These are phyloP conservation scores for Saturnispora diversa DNA, from an alignment of 805 yeast species.

Conservation along the genomic window DNA sequence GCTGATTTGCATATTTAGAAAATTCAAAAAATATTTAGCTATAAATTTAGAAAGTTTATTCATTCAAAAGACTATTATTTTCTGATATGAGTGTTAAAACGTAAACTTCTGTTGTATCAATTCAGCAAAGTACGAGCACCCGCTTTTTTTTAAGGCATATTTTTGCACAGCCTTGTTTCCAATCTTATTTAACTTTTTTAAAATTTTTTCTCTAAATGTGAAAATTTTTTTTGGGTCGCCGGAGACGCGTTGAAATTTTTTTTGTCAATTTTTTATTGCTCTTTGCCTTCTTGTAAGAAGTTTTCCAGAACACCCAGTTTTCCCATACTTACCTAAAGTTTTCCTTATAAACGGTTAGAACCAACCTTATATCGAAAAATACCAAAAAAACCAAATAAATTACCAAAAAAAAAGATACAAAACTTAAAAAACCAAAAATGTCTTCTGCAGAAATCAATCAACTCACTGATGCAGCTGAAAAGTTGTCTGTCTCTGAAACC, in stretches of 20 bases:
- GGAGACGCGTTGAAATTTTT: slow-evolving; percentile 2
- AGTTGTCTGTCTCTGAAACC: slow-evolving; percentile 28
- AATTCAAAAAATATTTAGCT: too few relatives aligned
- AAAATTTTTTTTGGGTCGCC: slow-evolving; percentile 4
- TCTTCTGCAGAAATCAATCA: slow-evolving; percentile 31
- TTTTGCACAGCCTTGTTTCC: background rate
- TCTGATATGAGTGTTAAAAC: too few relatives aligned
- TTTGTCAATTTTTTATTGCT: slow-evolving; percentile 2
- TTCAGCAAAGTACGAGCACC: too few relatives aligned
- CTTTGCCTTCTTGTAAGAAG: slow-evolving; percentile 1
- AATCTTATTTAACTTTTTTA: background rate
- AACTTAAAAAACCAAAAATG: slow-evolving; percentile 21
- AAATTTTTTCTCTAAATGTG: background rate
- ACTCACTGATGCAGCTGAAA: slow-evolving; percentile 30
- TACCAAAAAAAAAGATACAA: slow-evolving; percentile 13
- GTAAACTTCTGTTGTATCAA: too few relatives aligned
- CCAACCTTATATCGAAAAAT: slow-evolving; percentile 13
- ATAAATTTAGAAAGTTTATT: too few relatives aligned
- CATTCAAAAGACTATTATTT: too few relatives aligned
- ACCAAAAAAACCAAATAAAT: slow-evolving; percentile 11
- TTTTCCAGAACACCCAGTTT: slow-evolving; percentile 7
- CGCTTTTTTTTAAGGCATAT: too few relatives aligned
- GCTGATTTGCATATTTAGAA: too few relatives aligned
- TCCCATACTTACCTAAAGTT: slow-evolving; percentile 3
- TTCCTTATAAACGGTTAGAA: slow-evolving; percentile 4